A percentile compares a stretch with the other conserved stretches of the same genome.
These are phyloP conservation scores for Penicillium dipodomyicola DNA, from an alignment of 495 filamentous ascomycete genomes.

Conservation along the genomic window DNA sequence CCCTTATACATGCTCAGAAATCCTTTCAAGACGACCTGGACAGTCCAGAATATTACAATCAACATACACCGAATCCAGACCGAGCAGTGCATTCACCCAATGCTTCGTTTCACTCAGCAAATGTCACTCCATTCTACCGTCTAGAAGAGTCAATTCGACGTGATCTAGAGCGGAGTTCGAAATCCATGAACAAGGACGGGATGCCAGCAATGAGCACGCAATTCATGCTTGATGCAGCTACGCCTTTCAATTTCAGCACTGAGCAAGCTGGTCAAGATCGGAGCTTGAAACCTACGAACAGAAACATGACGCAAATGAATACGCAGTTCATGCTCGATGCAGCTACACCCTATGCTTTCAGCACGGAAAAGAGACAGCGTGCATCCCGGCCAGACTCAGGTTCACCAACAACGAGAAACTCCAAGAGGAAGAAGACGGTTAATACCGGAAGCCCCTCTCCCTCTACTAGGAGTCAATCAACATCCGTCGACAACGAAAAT, in stretches of 20 bases:
- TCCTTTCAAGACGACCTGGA: conserved; percentile 48
- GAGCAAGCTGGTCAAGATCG: conserved; percentile 1
- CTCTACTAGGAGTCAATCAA: not conserved
- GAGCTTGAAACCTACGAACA: conserved; percentile 13
- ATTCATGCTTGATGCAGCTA: conserved; percentile 49
- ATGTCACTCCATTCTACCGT: conserved; percentile 39
- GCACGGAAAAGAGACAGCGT: conserved; percentile 40
- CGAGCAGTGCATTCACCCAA: conserved; percentile 14
- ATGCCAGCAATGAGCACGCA: conserved; percentile 47
- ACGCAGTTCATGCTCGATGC: conserved; percentile 53
- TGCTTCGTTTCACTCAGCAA: conserved; percentile 21
- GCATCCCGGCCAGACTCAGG: conserved; percentile 15
- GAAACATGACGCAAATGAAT: conserved; percentile 34
- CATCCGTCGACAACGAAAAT: conserved; percentile 1
- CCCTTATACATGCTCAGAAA: conserved; percentile 45
- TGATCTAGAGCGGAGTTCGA: conserved; percentile 1
- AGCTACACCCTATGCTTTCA: conserved; percentile 47
- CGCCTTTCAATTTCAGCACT: conserved; percentile 48
- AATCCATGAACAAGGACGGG: conserved; percentile 13
- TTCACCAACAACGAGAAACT: conserved; percentile 4
- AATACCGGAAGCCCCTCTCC: not conserved
- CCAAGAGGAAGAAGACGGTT: conserved; percentile 17
- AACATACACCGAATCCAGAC: conserved; percentile 17
- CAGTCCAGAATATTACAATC: conserved; percentile 26
- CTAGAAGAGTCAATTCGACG: conserved; percentile 18